Evolutionary conservation across 2,329 filamentous ascomycete species (phyloP), one percentile per base, ranked within the genome.

Genomic region (Leptographium lundbergii): DNA sequence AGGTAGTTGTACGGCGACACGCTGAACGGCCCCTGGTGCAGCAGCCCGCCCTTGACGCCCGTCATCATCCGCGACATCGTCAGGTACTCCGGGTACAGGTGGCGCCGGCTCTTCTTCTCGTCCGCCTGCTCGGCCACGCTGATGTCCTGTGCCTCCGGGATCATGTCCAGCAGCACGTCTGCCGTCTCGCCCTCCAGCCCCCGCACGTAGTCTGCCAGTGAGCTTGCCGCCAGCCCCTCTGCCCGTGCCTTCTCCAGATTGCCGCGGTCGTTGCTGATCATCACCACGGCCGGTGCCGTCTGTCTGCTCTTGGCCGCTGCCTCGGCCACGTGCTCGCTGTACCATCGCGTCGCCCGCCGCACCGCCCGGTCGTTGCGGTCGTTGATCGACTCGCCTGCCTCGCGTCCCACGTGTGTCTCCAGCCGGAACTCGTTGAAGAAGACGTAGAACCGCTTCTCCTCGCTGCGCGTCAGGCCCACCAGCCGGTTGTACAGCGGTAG

Each of bases 381-480:
- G 70, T 99, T 99, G 73, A 99, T 94, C 3, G 83, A 87, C 75
- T 99, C 94, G 45, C 88, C 86, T 6, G 79, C 72, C 24, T 85
- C 81, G 62, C 94, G 81, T 32, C 81, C 75, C 54, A 96, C 82
- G 68, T 96, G 88, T 0, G 94, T 99, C 72, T 99, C 95, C 47
- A 91, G 77, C 57, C 92, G 83, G 69, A 99, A 99, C 67, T 99
- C 94, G 71, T 99, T 99, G 81, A 97, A 97, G 71, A 99, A 99
- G 57, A 99, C 89, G 69, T 97, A 96, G 70, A 96, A 97, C 58
- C 92, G 85, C 77, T 99, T 99, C 64, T 95, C 91, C 67, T 96
- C 91, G 68, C 92, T 96, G 73, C 92, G 95, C 47, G 91, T 95
- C 63, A 99, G 77, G 25, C 88, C 85, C 65, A 97, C 84, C 56